Conservation (phyloP, 768 basidiomycete species). For the Phallus indusiatus region DNA sequence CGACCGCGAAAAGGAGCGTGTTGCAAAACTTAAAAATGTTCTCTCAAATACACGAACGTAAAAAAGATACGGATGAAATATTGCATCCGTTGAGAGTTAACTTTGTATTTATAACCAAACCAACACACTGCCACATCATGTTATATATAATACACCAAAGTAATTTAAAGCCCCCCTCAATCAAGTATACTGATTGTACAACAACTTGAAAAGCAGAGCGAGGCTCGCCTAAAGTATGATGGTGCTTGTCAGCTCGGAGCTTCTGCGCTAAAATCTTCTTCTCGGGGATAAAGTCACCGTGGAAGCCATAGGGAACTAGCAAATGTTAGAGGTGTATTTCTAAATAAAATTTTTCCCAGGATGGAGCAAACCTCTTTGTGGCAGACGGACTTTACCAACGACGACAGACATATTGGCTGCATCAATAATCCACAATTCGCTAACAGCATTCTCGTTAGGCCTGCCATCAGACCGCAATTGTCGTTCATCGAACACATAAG, state of each 20-base stretch:
- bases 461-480: slow-evolving; percentile 15
- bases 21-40: background rate
- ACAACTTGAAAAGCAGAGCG: background rate
- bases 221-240: background rate
- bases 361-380: slow-evolving; percentile 15
- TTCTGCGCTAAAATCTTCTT: slow-evolving; percentile 10
- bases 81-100: background rate
- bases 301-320: slow-evolving; percentile 20
- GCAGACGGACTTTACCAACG: slow-evolving; percentile 21
- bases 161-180: background rate
- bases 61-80: background rate
- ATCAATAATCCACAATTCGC: slow-evolving; percentile 31
- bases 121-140: background rate
- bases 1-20: slow-evolving; percentile 26
- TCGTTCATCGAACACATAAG: slow-evolving; percentile 29
- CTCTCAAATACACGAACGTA: background rate
- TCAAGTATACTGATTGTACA: background rate
- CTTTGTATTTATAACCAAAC: background rate
- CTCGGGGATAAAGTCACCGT: slow-evolving; percentile 17
- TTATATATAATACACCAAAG: background rate
- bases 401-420: slow-evolving; percentile 22
- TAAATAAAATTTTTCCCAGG: background rate
- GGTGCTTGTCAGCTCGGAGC: background rate
- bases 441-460: slow-evolving; percentile 14
- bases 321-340: background rate